phyloP scores from a whole-genome alignment of 805 yeast genomes.

The Kazachstania africana region DNA sequence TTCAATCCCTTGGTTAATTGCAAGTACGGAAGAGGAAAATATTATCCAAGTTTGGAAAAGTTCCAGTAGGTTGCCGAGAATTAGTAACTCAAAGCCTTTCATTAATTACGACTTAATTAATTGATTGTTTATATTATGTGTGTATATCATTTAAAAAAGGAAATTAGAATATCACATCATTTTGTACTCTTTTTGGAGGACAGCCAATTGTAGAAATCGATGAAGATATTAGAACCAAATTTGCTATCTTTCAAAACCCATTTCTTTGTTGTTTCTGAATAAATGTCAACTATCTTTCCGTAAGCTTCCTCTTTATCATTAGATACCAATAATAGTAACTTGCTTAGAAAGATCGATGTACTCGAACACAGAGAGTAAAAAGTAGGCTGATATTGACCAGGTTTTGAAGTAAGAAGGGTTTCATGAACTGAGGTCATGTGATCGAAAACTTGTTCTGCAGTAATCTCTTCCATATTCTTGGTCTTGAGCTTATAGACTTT shows the following conservation, averaged over 20 bases:
- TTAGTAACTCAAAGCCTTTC: constrained; percentile 17
- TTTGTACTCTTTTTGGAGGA: constrained; percentile 36
- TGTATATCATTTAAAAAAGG: too few relatives aligned
- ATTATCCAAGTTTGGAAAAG: constrained; percentile 36
- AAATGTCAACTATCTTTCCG: constrained; percentile 41
- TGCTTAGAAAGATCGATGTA: constrained; percentile 41
- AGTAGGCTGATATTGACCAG: constrained; percentile 27
- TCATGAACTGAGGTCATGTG: constrained; percentile 34
- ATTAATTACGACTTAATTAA: background rate
- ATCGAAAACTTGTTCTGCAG: constrained; percentile 8
- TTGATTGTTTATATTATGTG: too few relatives aligned
- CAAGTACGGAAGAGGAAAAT: constrained; percentile 39
- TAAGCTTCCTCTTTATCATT: constrained; percentile 26
- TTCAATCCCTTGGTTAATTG: constrained; percentile 60
- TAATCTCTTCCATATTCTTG: constrained; percentile 8
- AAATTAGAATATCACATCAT: too few relatives aligned
- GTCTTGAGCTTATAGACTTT: constrained; percentile 42
- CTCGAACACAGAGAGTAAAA: constrained; percentile 50
- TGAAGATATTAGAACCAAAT: constrained; percentile 35
- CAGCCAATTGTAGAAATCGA: constrained; percentile 75
- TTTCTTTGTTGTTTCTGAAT: constrained; percentile 39
- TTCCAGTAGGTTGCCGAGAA: constrained; percentile 25
- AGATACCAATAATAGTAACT: constrained; percentile 33
- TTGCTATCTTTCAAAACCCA: constrained; percentile 39
- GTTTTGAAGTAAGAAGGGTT: constrained; percentile 26